phyloP scores from a whole-genome alignment of 805 yeast genomes.

The Yarrowia alimentaria region DNA sequence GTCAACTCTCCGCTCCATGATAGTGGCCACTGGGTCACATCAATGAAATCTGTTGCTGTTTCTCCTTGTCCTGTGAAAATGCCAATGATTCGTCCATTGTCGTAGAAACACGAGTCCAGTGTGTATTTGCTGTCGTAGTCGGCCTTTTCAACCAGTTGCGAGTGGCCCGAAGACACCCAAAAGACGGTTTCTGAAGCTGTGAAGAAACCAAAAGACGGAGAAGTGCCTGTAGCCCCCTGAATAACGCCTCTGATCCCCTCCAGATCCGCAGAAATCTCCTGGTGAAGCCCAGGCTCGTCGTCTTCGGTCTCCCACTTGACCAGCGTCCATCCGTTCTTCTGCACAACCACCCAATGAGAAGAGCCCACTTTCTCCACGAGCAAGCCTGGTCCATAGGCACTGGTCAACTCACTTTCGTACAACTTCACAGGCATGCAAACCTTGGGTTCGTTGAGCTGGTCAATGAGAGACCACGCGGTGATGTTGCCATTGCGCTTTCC shows the following conservation, averaged over 20 bases:
- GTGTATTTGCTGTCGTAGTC: background rate
- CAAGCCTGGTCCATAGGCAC: background rate
- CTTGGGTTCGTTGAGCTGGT: background rate
- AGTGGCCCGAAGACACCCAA: conserved; percentile 21
- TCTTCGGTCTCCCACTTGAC: conserved; percentile 25
- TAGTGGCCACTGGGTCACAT: conserved; percentile 9
- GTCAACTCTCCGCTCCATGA: background rate
- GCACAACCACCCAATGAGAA: conserved; percentile 23
- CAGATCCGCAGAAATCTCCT: conserved; percentile 25
- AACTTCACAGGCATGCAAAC: conserved; percentile 6
- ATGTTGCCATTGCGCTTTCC: conserved; percentile 14
- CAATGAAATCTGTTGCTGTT: background rate
- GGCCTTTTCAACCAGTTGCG: conserved; percentile 17
- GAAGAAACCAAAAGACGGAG: conserved; percentile 14
- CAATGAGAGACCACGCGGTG: conserved; percentile 7
- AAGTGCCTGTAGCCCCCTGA: background rate
- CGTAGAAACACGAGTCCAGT: conserved; percentile 6
- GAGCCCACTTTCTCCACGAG: conserved; percentile 19
- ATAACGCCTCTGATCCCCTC: conserved; percentile 11
- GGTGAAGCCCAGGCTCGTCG: conserved; percentile 19
- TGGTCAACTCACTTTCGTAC: conserved; percentile 6
- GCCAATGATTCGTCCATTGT: background rate
- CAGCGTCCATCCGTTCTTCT: conserved; percentile 21
- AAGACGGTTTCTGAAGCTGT: background rate
- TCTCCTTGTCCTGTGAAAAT: background rate